These are phyloP conservation scores for Plasmodium relictum DNA, from an alignment of 169 alveolate genomes.

Conservation along the genomic window DNA sequence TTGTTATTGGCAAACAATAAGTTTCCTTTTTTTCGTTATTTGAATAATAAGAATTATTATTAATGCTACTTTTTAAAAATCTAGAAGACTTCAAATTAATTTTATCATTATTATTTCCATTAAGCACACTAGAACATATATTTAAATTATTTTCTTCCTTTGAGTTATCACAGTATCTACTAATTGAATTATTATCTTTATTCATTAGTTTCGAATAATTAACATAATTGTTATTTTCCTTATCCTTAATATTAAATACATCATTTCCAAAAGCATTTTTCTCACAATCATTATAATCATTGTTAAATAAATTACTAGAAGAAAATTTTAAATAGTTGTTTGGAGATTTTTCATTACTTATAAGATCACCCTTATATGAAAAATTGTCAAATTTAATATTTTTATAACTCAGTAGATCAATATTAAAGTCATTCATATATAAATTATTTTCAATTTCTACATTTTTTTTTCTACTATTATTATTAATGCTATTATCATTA, in stretches of 20 bases:
- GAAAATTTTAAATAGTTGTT: slow-evolving; percentile 13
- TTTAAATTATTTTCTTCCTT: not conserved
- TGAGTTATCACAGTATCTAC: not conserved
- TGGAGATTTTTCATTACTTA: not conserved
- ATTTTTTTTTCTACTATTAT: not conserved
- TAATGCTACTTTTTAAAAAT: not conserved
- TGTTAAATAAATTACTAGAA: slow-evolving; percentile 28
- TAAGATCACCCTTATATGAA: slow-evolving; percentile 14
- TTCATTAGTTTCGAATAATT: slow-evolving; percentile 17
- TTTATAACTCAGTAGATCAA: slow-evolving; percentile 12
- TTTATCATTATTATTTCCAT: not conserved
- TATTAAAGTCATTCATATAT: not conserved
- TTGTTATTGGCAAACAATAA: slow-evolving; percentile 6
- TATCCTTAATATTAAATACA: not conserved
- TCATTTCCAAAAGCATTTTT: slow-evolving; percentile 21
- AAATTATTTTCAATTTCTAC: not conserved
- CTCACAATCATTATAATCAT: slow-evolving; percentile 4
- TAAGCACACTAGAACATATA: not conserved
- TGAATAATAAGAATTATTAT: slow-evolving; percentile 2
- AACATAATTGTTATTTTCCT: not conserved
- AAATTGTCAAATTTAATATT: slow-evolving; percentile 24
- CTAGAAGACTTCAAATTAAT: not conserved
- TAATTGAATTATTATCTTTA: not conserved
- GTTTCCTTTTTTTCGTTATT: slow-evolving; percentile 14
- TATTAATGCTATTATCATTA: not conserved